Base-by-base conservation (phyloP, 2,329 filamentous ascomycete species). In the Leptographium radiaticola region DNA sequence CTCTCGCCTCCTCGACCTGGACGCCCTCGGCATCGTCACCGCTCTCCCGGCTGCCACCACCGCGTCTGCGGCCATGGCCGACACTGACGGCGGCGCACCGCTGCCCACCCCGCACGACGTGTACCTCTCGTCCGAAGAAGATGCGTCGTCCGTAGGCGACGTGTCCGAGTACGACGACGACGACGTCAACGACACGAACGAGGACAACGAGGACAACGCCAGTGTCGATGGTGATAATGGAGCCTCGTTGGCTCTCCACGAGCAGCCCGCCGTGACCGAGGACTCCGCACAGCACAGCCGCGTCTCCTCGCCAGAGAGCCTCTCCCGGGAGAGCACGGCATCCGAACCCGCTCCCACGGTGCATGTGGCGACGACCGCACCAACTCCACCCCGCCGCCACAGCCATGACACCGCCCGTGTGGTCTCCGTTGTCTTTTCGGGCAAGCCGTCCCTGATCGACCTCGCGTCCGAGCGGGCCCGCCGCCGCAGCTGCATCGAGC, bases 61-160 rank as follows among this genome's bases (percentile, higher is more conserved):
- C 13, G 33, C 31, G 1, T 15, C 52, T 11, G 46, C 65, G 60
- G 58, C 63, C 66, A 20, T 34, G 25, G 18, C 34, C 34, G 25
- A 42, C n/a, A 42, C 18, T 25, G 13, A 52, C 55, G 11, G 53
- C 58, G n/a, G 34, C 56, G 57, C 51, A 57, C 62, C 55, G 15
- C 67, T 71, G 48, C 67, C 70, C 25, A 63, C 64, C 2, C 76
- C 79, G 7, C 79, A 82, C 63, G 76, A 81, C 54, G 62, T 79
- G 55, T 84, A 84, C 64, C 74, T 84, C 31, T 83, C 80, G 2
- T 83, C 79, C 0, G 81, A 84, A 59, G 81, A 84, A 63, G 81
- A 83, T 58, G 79, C 74, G 34, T 83, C 80, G 1, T 80, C 80
- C 1, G 79, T 76, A 18, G 75, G 77, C 47, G 80, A 80, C 64